Conservation (phyloP, 768 basidiomycete genomes). For the Mycena rebaudengoi region DNA sequence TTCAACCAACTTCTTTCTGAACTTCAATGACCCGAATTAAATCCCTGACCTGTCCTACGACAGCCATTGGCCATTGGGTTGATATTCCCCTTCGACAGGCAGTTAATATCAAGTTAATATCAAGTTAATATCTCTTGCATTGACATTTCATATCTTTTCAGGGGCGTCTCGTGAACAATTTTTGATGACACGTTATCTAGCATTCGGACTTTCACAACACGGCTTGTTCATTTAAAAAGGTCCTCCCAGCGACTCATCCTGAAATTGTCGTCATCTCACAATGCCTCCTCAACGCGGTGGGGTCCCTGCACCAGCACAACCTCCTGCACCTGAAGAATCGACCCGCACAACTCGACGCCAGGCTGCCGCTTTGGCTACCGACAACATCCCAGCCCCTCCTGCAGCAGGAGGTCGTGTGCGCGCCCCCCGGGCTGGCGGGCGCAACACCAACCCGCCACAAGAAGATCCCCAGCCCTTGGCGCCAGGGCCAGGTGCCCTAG, state of each 20-base stretch:
- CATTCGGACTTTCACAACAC: slow-evolving; percentile 2
- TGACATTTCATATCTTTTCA: slow-evolving; percentile 13
- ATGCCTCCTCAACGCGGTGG: slow-evolving; percentile 7
- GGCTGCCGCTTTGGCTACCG: slow-evolving; percentile 4
- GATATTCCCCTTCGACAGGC: slow-evolving; percentile 6
- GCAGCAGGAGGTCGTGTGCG: slow-evolving; percentile 6
- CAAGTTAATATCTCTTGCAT: slow-evolving; percentile 12
- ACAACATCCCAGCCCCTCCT: slow-evolving; percentile 4
- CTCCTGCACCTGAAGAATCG: not conserved
- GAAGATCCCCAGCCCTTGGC: slow-evolving; percentile 2
- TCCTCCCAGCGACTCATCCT: slow-evolving; percentile 9
- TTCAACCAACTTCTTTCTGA: slow-evolving; percentile 10
- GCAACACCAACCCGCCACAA: slow-evolving; percentile 1
- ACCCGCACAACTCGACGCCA: not conserved
- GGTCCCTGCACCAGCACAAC: not conserved
- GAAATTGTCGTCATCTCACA: slow-evolving; percentile 11
- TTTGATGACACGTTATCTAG: slow-evolving; percentile 8
- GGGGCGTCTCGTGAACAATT: not conserved
- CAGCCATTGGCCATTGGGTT: slow-evolving; percentile 7
- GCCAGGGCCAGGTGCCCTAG: slow-evolving; percentile 1
- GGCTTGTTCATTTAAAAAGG: slow-evolving; percentile 7
- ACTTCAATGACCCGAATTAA: slow-evolving; percentile 5
- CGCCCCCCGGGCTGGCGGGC: not conserved
- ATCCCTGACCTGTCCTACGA: slow-evolving; percentile 7
- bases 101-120: too few species aligned